Base-by-base conservation (phyloP, 2,329 filamentous ascomycete species). In the Davidsoniella virescens region DNA sequence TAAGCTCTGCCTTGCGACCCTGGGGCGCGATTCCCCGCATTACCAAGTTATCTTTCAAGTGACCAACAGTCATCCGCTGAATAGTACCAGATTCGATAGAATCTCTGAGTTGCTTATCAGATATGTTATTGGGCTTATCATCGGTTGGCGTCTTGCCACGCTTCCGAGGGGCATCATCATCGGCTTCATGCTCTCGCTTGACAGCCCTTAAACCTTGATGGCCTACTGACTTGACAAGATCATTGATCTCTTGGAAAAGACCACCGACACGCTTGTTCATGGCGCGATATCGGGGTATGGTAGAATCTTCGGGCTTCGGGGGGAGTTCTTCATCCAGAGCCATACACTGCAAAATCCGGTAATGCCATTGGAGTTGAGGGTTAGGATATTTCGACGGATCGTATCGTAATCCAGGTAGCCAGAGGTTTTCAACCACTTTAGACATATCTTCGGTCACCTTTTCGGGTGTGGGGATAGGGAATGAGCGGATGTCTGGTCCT, bases 331-430 rank as follows among this genome's bases (percentile, higher is more conserved):
- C 92, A 36, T 94, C 88, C 1, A 98, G 71, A 0, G 92, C 92
- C 52, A 95, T 73, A 5, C 85, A 83, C 65, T 98, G 92, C 0
- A 98, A 69, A 43, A 98, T 94, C 54, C 79, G 82, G 69, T 96
- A 98, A 67, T 96, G 92, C 88, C 90, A 98, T 65, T 98, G 92
- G 20, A 98, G 70, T 7, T 84, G 76, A 8, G 88, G 87, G 55
- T 98, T 98, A 0, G 92, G 86, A 59, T 95, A 96, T 59, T 83
- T 92, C 1, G 71, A 69, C 1, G 90, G 88, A 56, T 94, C 83
- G 60, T 93, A 98, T 29, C 76, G 71, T 5, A 76, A 87, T 59
- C 85, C 88, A 0, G 92, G 92, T 6, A 98, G 75, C 61, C 94
- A 87, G 0, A 95, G 69, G 57, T 94, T 87, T 61, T 92, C 82